Conservation (phyloP, 768 basidiomycete genomes). For the Collybia nuda region DNA sequence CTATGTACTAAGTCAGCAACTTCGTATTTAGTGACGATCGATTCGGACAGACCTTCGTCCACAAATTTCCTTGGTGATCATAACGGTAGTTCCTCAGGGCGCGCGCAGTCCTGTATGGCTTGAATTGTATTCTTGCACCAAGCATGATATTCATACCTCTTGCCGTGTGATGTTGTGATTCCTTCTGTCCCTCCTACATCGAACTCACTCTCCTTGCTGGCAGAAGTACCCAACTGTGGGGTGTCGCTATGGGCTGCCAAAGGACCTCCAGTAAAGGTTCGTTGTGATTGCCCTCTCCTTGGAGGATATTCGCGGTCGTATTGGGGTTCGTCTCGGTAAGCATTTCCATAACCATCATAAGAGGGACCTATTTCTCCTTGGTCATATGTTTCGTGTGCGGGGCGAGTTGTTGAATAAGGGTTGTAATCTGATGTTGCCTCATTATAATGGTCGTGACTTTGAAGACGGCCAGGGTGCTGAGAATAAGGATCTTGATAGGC, state of each 20-base stretch:
- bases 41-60: conserved; percentile 53
- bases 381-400: conserved; percentile 53
- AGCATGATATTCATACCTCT: conserved; percentile 10
- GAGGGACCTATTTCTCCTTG: conserved; percentile 34
- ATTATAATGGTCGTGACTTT: conserved; percentile 28
- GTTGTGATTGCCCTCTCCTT: conserved; percentile 17
- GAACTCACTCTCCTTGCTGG: conserved; percentile 8
- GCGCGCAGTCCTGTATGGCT: conserved; percentile 30
- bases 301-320: conserved; percentile 25
- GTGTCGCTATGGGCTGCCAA: background rate
- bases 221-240: conserved; percentile 3
- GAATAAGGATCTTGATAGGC: conserved; percentile 58
- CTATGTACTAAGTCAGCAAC: conserved; percentile 27
- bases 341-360: conserved; percentile 32
- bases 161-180: background rate
- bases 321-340: conserved; percentile 38
- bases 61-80: conserved; percentile 61
- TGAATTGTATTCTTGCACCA: background rate
- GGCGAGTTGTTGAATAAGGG: conserved; percentile 38
- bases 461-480: conserved; percentile 22
- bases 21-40: background rate
- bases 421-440: conserved; percentile 36
- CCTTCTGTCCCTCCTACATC: conserved; percentile 3
- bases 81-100: conserved; percentile 53
- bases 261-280: conserved; percentile 12